Evolutionary conservation across 768 basidiomycete species (phyloP).

Genomic region (Tephrocybe rancida): DNA sequence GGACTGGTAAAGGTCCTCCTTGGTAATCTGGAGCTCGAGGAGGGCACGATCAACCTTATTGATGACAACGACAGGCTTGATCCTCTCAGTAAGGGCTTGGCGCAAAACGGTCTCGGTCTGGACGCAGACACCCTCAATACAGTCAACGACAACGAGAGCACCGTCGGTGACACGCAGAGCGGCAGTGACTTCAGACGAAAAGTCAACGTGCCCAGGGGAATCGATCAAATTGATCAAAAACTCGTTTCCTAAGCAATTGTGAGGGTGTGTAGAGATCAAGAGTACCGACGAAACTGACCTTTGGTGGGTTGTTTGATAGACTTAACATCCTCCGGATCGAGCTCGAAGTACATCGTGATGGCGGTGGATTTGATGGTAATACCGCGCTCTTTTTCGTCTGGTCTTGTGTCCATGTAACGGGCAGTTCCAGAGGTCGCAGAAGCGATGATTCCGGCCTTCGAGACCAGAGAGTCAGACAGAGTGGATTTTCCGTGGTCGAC

Average conservation of each 20-base stretch:
- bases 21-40: slow-evolving; percentile 94
- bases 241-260: slow-evolving; percentile 62
- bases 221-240: slow-evolving; percentile 99
- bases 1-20: slow-evolving; percentile 96
- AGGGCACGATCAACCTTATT: slow-evolving; percentile 99
- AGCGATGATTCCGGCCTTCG: slow-evolving; percentile 99
- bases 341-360: slow-evolving; percentile 99
- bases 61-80: slow-evolving; percentile 98
- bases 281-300: slow-evolving; percentile 49
- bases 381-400: slow-evolving; percentile 98
- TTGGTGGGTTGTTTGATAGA: slow-evolving; percentile 93
- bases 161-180: slow-evolving; percentile 99
- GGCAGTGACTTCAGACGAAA: slow-evolving; percentile 99
- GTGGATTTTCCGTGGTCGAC: slow-evolving; percentile 99
- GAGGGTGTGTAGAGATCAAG: background rate
- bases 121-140: slow-evolving; percentile 98
- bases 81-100: slow-evolving; percentile 95
- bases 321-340: slow-evolving; percentile 82
- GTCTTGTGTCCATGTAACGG: slow-evolving; percentile 94
- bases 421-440: slow-evolving; percentile 88
- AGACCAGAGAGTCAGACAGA: slow-evolving; percentile 95
- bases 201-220: slow-evolving; percentile 99
- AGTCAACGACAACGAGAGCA: slow-evolving; percentile 99
- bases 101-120: slow-evolving; percentile 99
- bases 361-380: slow-evolving; percentile 99